Evolutionary conservation across 2,329 filamentous ascomycete genomes (phyloP).

Genomic region (Scytalidium sp.): DNA sequence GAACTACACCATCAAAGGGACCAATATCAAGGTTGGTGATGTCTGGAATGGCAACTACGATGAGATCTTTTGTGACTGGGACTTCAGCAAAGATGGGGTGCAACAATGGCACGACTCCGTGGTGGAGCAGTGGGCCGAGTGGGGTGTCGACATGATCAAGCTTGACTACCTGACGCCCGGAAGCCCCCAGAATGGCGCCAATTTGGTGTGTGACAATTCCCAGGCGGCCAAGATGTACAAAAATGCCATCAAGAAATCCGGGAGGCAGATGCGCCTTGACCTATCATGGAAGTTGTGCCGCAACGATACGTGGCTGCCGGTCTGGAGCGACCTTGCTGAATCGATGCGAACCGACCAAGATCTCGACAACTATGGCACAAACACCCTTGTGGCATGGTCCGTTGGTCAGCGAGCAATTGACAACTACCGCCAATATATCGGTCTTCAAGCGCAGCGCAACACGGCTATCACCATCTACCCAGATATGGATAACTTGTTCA

Average conservation of each 20-base stretch:
- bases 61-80: slow-evolving; percentile 44
- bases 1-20: background rate
- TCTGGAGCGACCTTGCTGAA: slow-evolving; percentile 24
- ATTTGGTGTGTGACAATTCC: slow-evolving; percentile 16
- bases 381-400: slow-evolving; percentile 18
- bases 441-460: slow-evolving; percentile 12
- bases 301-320: slow-evolving; percentile 17
- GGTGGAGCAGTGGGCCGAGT: slow-evolving; percentile 20
- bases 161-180: slow-evolving; percentile 25
- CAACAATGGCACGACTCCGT: slow-evolving; percentile 25
- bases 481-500: slow-evolving; percentile 24
- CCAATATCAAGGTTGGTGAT: background rate
- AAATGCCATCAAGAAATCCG: slow-evolving; percentile 20
- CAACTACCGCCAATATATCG: slow-evolving; percentile 24
- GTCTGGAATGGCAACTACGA: background rate
- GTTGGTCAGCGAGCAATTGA: slow-evolving; percentile 25
- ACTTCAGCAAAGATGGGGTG: slow-evolving; percentile 32
- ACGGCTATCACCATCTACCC: slow-evolving; percentile 18
- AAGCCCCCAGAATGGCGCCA: slow-evolving; percentile 16
- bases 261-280: slow-evolving; percentile 21
- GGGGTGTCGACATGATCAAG: slow-evolving; percentile 24
- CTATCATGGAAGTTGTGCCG: slow-evolving; percentile 25
- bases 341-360: slow-evolving; percentile 24
- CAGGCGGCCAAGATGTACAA: slow-evolving; percentile 19
- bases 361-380: slow-evolving; percentile 18